Base-by-base conservation (phyloP, 1,284 basidiomycete genomes). In the Schizophyllum amplum region DNA sequence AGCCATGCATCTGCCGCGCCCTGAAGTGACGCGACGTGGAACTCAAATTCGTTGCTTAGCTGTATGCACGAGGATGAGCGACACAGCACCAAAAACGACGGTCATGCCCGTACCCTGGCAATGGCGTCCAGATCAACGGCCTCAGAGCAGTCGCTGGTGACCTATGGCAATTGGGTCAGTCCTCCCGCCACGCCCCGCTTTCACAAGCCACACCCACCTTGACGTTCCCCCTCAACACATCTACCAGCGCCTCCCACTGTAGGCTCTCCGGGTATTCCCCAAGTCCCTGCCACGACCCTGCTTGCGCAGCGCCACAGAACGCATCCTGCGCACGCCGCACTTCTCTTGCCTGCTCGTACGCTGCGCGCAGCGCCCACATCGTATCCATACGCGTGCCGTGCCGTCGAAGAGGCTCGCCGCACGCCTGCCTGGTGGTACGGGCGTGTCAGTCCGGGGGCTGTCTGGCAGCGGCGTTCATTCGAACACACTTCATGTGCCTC, bases 181-280 rank as follows among this genome's bases (percentile, higher is more conserved):
- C 42, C 26, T 27, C 5, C 46, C 52, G n/a, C 33, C n/a, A 21
- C 24, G 24, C 17, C 55, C 24, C 50, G 48, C 20, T 6, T 9
- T 17, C 15, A 1, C 46, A 24, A 24, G 22, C 53, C 27, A 3
- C 46, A 55, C 64, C 67, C 61, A 86, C 86, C 77, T 88, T 90
- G 66, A 89, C 87, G 61, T 78, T 82, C 1, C 90, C 90, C 51
- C 93, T 77, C 52, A 96, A 75, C 15, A 93, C 85, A 59, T 94
- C 92, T 2, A 92, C 84, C 20, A 95, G 72, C 27, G 84, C 79
- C 66, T 95, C 92, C 80, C 85, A 90, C 64, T 87, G 79, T 27
- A 89, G 71, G 61, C 83, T 81, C 42, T 88, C 82, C 0, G 92
- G 92, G 70, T 90, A 92, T 1, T 71, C 65, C n/a, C 72, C 77